Conservation (phyloP, 768 basidiomycete species). For the Lactarius deliciosus region DNA sequence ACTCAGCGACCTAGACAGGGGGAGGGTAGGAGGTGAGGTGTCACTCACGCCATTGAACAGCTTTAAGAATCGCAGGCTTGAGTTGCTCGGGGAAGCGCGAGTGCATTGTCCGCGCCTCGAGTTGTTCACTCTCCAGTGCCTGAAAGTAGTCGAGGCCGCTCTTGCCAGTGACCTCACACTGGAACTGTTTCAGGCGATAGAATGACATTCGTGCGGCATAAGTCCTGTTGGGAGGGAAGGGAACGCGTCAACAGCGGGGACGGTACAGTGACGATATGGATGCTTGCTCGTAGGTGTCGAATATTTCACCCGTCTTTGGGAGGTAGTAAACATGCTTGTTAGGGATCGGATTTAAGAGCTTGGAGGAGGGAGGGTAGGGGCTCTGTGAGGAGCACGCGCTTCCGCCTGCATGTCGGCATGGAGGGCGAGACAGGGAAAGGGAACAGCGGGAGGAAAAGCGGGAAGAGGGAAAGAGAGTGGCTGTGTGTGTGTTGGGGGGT, state of each 20-base stretch:
- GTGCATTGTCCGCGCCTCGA: conserved; percentile 87
- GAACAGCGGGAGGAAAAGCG: conserved; percentile 29
- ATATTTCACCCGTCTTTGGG: conserved; percentile 94
- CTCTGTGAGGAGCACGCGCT: conserved; percentile 85
- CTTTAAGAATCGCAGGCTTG: conserved; percentile 86
- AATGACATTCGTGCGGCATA: conserved; percentile 93
- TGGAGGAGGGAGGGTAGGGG: conserved; percentile 70
- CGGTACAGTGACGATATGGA: conserved; percentile 33
- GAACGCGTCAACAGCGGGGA: conserved; percentile 30
- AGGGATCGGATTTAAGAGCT: conserved; percentile 60
- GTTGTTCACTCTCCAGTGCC: conserved; percentile 87
- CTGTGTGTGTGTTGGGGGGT: conserved; percentile 25
- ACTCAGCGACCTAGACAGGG: conserved; percentile 22
- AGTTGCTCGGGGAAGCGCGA: conserved; percentile 89
- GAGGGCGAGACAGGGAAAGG: conserved; percentile 30
- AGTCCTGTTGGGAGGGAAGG: conserved; percentile 43
- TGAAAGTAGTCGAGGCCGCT: conserved; percentile 92
- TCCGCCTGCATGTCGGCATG: conserved; percentile 89
- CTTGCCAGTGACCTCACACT: conserved; percentile 97
- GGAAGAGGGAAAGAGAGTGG: conserved; percentile 30
- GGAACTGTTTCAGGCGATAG: conserved; percentile 91
- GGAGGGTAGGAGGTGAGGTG: conserved; percentile 23
- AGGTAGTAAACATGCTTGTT: conserved; percentile 86
- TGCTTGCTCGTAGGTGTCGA: conserved; percentile 91
- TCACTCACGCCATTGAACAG: conserved; percentile 95